phyloP scores from a whole-genome alignment of 2,329 filamentous ascomycete species.

The Colletotrichum viniferum region DNA sequence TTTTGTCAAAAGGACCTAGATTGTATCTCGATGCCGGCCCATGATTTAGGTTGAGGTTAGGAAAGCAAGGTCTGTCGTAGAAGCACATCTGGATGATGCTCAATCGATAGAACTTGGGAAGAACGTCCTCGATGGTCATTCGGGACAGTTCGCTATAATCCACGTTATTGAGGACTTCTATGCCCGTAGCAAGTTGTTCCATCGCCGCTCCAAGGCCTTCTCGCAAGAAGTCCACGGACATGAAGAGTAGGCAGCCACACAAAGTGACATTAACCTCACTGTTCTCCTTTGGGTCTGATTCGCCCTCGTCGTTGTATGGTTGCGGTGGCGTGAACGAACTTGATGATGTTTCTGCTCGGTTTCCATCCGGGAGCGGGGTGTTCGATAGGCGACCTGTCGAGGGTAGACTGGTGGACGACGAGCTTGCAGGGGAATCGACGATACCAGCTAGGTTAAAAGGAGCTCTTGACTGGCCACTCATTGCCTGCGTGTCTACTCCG shows the following conservation, averaged over 20 bases:
- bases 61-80: background rate
- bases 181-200: conserved; percentile 10
- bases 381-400: background rate
- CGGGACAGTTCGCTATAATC: conserved; percentile 1
- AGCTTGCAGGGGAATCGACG: background rate
- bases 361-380: background rate
- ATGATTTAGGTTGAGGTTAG: background rate
- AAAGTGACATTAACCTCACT: conserved; percentile 32
- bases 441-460: background rate
- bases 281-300: background rate
- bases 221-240: conserved; percentile 57
- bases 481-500: background rate
- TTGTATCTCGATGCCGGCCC: background rate
- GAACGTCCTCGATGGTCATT: background rate
- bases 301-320: background rate
- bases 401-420: background rate
- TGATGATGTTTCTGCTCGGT: background rate
- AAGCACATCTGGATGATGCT: conserved; percentile 15
- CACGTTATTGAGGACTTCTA: conserved; percentile 10
- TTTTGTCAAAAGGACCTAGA: conserved; percentile 6
- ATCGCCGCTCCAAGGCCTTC: background rate
- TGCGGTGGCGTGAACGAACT: conserved; percentile 42
- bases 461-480: background rate
- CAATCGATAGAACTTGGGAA: conserved; percentile 7
- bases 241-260: conserved; percentile 54